Evolutionary conservation across 2,329 filamentous ascomycete species (phyloP).

Genomic region (Epicoccum nigrum): DNA sequence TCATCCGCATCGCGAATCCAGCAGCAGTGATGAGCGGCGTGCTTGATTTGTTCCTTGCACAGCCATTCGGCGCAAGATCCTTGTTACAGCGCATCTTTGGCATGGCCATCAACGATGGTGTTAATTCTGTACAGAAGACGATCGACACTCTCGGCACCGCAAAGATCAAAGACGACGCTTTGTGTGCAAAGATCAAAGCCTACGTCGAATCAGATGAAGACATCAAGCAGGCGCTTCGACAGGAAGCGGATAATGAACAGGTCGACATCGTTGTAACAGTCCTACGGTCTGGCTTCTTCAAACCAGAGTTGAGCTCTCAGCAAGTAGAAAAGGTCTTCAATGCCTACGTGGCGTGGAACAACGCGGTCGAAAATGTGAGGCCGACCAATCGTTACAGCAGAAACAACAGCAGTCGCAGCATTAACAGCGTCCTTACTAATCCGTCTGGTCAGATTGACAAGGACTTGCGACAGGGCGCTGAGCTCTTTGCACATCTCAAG

Average conservation of each 20-base stretch:
- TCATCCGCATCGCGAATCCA: conserved; percentile 94
- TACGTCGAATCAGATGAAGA: conserved; percentile 79
- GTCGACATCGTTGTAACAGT: conserved; percentile 87
- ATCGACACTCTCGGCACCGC: conserved; percentile 73
- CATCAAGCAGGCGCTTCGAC: conserved; percentile 74
- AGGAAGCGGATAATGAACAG: conserved; percentile 73
- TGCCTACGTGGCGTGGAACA: conserved; percentile 95
- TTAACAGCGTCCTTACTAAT: conserved; percentile 34
- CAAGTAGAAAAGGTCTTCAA: conserved; percentile 90
- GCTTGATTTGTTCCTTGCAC: conserved; percentile 91
- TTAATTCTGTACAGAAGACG: conserved; percentile 81
- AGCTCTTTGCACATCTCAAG: conserved; percentile 93
- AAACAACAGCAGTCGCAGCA: conserved; percentile 44
- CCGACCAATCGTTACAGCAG: conserved; percentile 39
- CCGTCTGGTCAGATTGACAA: conserved; percentile 66
- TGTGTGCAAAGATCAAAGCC: conserved; percentile 79
- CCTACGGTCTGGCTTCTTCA: conserved; percentile 76
- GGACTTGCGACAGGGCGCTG: conserved; percentile 85
- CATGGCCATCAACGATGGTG: conserved; percentile 87
- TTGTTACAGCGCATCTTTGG: conserved; percentile 94
- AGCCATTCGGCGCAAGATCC: conserved; percentile 89
- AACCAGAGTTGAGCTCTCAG: conserved; percentile 71
- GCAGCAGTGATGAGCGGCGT: conserved; percentile 97
- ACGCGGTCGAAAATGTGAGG: conserved; percentile 78
- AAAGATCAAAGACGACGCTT: conserved; percentile 81